These are phyloP conservation scores for Taphrina populina DNA, from an alignment of 1,139 yeast species.

Conservation along the genomic window DNA sequence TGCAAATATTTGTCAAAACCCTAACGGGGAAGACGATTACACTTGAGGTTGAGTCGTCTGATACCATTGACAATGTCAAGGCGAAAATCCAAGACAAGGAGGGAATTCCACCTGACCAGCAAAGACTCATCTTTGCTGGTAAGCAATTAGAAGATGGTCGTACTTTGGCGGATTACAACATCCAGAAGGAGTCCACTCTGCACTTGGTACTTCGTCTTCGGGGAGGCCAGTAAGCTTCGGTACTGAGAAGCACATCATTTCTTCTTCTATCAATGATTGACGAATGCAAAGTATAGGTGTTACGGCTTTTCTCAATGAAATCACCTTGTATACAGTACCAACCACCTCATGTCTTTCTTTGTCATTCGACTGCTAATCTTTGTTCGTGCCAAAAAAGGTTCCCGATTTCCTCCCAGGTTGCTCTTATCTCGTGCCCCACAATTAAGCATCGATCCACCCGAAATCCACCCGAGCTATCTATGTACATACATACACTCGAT, in stretches of 20 bases:
- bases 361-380: constrained; percentile 81
- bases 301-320: no score
- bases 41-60: constrained; percentile 89
- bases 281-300: constrained; percentile 88
- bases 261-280: constrained; percentile 91
- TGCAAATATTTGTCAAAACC: constrained; percentile 70
- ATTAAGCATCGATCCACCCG: no score
- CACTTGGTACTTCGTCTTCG: constrained; percentile 89
- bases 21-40: constrained; percentile 90
- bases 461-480: no score
- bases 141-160: constrained; percentile 98
- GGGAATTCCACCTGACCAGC: constrained; percentile 99
- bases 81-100: constrained; percentile 93
- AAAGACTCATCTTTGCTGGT: constrained; percentile 99
- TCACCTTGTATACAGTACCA: constrained; percentile 95
- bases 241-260: constrained; percentile 88
- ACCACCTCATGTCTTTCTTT: constrained; percentile 88
- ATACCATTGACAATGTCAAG: constrained; percentile 91
- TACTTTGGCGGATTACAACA: constrained; percentile 98
- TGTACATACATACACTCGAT: no score
- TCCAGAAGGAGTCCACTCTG: constrained; percentile 98
- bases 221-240: constrained; percentile 59
- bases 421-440: background rate
- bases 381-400: background rate
- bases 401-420: background rate